Evolutionary conservation across 176 grass and related monocot species (phyloP).

Genomic region (Aegilops tauschii): DNA sequence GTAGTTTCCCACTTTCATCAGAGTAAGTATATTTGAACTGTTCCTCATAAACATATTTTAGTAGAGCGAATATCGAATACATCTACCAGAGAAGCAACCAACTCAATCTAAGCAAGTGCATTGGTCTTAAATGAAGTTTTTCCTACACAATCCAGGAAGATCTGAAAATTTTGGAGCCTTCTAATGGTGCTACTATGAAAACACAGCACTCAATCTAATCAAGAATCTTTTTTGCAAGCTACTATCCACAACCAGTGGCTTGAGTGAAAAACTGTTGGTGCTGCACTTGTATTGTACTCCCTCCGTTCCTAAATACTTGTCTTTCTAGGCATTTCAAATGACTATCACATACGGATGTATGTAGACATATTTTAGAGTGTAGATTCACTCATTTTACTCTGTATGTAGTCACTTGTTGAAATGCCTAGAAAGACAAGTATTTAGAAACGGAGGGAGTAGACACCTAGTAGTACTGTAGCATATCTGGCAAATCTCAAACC

Average conservation of each 20-base stretch:
- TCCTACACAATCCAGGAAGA: not conserved
- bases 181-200: not conserved
- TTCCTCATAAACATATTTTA: not conserved
- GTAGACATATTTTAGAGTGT: too few relatives aligned
- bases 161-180: constrained; percentile 18
- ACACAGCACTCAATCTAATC: constrained; percentile 8
- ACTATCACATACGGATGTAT: too few relatives aligned
- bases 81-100: not conserved
- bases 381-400: too few relatives aligned
- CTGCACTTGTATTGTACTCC: not conserved
- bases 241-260: constrained; percentile 37
- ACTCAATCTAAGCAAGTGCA: not conserved
- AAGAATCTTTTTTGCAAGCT: constrained; percentile 23
- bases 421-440: too few relatives aligned
- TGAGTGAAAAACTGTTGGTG: constrained; percentile 28
- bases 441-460: too few relatives aligned
- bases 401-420: too few relatives aligned
- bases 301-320: too few relatives aligned
- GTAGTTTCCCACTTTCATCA: not conserved
- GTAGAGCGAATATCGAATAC: not conserved
- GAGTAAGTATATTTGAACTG: not conserved
- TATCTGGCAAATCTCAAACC: not conserved
- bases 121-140: not conserved
- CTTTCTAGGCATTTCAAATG: too few relatives aligned
- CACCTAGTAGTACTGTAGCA: constrained; percentile 1